Evolutionary conservation across 177 flowering plant species (phyloP), one percentile per base, ranked within the genome.

Genomic region (Vitis hybrid): DNA sequence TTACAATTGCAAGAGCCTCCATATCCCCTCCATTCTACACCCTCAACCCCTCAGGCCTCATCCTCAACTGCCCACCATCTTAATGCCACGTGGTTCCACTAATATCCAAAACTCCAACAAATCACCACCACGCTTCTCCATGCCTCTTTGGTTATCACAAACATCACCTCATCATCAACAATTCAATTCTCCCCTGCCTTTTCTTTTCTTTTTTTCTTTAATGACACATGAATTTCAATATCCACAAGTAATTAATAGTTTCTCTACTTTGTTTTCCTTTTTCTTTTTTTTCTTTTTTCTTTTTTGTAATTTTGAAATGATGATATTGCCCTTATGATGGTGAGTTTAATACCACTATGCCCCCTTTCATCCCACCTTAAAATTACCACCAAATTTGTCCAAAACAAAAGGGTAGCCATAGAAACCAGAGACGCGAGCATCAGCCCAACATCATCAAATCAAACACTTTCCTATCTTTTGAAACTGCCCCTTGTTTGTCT

Each of bases 11-110:
- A 11, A 58, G 35, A 12, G 58, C 67, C 59, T 50, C 76, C 66
- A 65, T 76, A 65, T 75, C 72, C 30, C 65, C 74, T 70, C 77
- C 76, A 65, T 72, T 73, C 87, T 82, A 62, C 87, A 76, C 85
- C 87, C 72, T 73, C 73, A 66, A 75, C 77, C 58, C 86, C 91
- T 89, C 79, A 90, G 89, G 96, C 86, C 93, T 89, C 79, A 90
- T 92, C 97, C 62, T 74, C 78, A 82, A 79, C 71, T 73, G 66
- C 66, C 96, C 89, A 88, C 74, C 70, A 67, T 9, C 70, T 14
- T 64, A 7, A 15, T 69, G 85, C 89, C 97, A 88, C 86, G 84
- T 92, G 91, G 68, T 86, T 72, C 11, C 7, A 15, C 71, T 78
- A 73, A 83, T 80, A 85, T 86, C 96, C 89, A 35, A 81, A 81